phyloP scores from a whole-genome alignment of 306 rosid species.

The Hylodesmum podocarpum region DNA sequence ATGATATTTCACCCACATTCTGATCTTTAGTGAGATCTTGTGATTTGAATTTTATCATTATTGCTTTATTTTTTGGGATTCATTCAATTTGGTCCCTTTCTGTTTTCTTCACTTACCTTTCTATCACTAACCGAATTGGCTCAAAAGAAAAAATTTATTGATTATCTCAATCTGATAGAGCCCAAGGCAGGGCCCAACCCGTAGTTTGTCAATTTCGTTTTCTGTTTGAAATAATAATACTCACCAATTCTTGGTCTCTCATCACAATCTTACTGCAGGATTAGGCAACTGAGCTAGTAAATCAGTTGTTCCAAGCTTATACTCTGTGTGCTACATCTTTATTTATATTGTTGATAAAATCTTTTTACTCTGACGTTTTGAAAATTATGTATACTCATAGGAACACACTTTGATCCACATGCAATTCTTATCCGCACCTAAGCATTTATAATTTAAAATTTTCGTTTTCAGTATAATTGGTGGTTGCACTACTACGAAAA shows the following conservation, averaged over 20 bases:
- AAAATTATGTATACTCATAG: neutral
- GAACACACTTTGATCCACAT: neutral
- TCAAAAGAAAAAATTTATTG: neutral
- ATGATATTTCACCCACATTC: neutral
- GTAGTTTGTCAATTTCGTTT: too few relatives aligned
- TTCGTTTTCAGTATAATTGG: neutral
- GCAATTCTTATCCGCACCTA: conserved; percentile 9
- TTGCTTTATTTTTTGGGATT: conserved; percentile 12
- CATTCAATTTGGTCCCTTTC: conserved; percentile 17
- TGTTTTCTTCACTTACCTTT: conserved; percentile 10
- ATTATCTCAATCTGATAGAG: too few relatives aligned
- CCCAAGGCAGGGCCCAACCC: too few relatives aligned
- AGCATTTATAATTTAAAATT: neutral
- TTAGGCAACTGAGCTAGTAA: conserved; percentile 7
- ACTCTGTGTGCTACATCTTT: conserved; percentile 11
- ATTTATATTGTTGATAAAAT: neutral
- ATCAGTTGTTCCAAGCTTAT: neutral
- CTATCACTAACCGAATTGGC: neutral
- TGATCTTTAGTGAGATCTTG: neutral
- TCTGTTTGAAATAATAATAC: too few relatives aligned
- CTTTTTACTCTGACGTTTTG: neutral
- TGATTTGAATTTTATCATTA: neutral
- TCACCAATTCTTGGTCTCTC: too few relatives aligned
- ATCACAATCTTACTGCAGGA: neutral
- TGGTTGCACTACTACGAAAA: too few relatives aligned